A percentile compares a stretch with the other conserved stretches of the same genome.
These are phyloP conservation scores for Penicillium longicatenatum DNA, from an alignment of 495 filamentous ascomycete species.

Conservation along the genomic window DNA sequence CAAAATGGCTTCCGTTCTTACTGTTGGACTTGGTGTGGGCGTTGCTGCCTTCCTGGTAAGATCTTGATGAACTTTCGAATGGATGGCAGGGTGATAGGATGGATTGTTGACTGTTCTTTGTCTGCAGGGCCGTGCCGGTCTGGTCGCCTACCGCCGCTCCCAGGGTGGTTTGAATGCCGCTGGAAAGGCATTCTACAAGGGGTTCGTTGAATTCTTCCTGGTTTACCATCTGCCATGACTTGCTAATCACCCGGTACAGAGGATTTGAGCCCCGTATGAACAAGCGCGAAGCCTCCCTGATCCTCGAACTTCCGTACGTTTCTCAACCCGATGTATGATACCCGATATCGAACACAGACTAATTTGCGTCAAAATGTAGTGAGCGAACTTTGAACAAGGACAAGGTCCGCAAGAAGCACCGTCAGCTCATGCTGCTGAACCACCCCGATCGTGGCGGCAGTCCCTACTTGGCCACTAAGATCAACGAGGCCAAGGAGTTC, in stretches of 20 bases:
- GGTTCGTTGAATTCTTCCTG: slow-evolving; percentile 39
- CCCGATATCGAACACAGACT: slow-evolving; percentile 12
- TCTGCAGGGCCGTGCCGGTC: slow-evolving; percentile 80
- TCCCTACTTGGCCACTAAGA: slow-evolving; percentile 93
- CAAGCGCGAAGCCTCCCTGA: slow-evolving; percentile 84
- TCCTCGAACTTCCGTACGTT: slow-evolving; percentile 84
- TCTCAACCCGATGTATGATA: neutral
- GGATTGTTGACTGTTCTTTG: slow-evolving; percentile 15
- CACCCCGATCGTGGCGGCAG: slow-evolving; percentile 97
- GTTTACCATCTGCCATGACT: neutral
- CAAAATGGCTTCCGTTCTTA: slow-evolving; percentile 73
- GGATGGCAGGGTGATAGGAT: neutral
- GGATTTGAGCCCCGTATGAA: slow-evolving; percentile 96
- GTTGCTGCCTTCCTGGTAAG: slow-evolving; percentile 77
- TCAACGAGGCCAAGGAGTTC: slow-evolving; percentile 97
- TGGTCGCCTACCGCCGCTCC: slow-evolving; percentile 83
- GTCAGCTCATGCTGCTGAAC: slow-evolving; percentile 95
- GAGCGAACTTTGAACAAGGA: slow-evolving; percentile 86
- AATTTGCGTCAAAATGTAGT: slow-evolving; percentile 44
- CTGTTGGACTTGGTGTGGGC: slow-evolving; percentile 77
- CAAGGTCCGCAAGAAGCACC: slow-evolving; percentile 92
- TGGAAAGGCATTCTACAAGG: slow-evolving; percentile 93
- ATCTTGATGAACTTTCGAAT: slow-evolving; percentile 3
- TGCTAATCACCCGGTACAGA: slow-evolving; percentile 26
- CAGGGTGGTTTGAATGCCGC: slow-evolving; percentile 73